Conservation (phyloP, 106 monocot species). For the Platanthera guangdongensis region DNA sequence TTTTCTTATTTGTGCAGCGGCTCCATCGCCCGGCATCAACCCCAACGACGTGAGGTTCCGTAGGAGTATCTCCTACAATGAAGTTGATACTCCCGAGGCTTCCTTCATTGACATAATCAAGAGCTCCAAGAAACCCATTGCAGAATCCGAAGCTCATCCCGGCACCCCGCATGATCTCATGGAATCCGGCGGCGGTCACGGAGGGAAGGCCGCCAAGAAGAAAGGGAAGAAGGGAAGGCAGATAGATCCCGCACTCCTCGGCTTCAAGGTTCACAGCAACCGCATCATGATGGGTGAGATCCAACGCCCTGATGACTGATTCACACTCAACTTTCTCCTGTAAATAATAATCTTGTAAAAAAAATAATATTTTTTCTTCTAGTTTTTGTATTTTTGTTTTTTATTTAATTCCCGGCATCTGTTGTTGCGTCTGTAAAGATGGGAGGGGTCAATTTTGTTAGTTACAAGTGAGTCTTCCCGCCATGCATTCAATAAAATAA, state of each 20-base stretch:
- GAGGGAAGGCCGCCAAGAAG: conserved; percentile 34
- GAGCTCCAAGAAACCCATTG: conserved; percentile 19
- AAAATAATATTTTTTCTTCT: neutral
- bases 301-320: conserved; percentile 50
- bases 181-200: neutral
- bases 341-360: neutral
- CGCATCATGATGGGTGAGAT: conserved; percentile 90
- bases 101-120: conserved; percentile 69
- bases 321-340: neutral
- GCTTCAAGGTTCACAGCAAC: conserved; percentile 80
- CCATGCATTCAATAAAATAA: too few species aligned
- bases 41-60: conserved; percentile 10
- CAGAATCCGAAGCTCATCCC: conserved; percentile 6
- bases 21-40: neutral
- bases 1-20: neutral
- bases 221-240: conserved; percentile 78
- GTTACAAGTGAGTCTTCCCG: neutral
- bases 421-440: conserved; percentile 4
- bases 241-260: conserved; percentile 70
- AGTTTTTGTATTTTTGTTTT: neutral
- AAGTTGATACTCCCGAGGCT: conserved; percentile 41
- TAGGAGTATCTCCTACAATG: conserved; percentile 22
- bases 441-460: conserved; percentile 7
- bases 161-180: conserved; percentile 9
- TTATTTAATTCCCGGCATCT: neutral